A percentile compares a stretch with the other conserved stretches of the same genome.
These are phyloP conservation scores for Sphaerulina vaccinii DNA, from an alignment of 2,329 filamentous ascomycete genomes.

Conservation along the genomic window DNA sequence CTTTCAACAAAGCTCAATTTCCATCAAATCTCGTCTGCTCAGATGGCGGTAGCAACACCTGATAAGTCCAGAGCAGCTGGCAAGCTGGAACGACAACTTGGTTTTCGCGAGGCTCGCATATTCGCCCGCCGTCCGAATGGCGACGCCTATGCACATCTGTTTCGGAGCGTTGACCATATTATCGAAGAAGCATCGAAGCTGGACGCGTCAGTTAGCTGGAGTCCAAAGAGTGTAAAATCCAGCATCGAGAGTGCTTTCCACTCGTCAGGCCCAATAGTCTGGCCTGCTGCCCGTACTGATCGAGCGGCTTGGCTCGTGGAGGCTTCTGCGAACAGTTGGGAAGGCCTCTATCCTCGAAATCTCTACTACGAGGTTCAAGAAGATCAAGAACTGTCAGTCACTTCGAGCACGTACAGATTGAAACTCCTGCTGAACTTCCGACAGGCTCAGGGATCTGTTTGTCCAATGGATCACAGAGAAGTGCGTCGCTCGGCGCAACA, in stretches of 20 bases:
- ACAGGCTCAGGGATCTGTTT: too few species aligned
- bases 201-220: too few species aligned
- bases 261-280: neutral
- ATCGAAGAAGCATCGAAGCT: neutral
- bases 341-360: neutral
- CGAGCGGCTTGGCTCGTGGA: slow-evolving; percentile 4
- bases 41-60: neutral
- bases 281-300: neutral
- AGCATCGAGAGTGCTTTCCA: slow-evolving; percentile 1
- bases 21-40: neutral
- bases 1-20: neutral
- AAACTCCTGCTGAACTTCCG: neutral
- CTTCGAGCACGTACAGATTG: neutral
- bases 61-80: neutral
- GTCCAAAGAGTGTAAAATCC: too few species aligned
- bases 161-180: neutral
- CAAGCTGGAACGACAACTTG: neutral
- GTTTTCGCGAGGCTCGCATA: neutral
- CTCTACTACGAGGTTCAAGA: neutral
- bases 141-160: neutral
- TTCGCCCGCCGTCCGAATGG: neutral
- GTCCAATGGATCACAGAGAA: too few species aligned
- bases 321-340: slow-evolving; percentile 3
- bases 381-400: neutral
- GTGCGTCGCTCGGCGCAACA: too few species aligned